These are phyloP conservation scores for Scorias spongiosa DNA, from an alignment of 2,329 filamentous ascomycete genomes.

Conservation along the genomic window DNA sequence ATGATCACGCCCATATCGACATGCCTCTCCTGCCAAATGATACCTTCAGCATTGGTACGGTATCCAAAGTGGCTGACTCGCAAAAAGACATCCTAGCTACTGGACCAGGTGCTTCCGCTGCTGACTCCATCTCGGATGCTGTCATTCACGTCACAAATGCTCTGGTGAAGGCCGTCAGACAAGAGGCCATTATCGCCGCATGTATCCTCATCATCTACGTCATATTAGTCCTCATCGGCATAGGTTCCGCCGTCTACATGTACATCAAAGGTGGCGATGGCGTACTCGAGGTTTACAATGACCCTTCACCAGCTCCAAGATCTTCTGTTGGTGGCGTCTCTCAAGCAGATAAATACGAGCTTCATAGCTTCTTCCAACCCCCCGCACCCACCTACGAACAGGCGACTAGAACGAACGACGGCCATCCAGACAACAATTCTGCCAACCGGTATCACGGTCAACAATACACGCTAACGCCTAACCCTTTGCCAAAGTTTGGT, in stretches of 20 bases:
- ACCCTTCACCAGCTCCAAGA: not conserved
- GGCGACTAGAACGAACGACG: slow-evolving; percentile 11
- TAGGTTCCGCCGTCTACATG: slow-evolving; percentile 49
- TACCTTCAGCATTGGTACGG: slow-evolving; percentile 68
- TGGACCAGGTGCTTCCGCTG: slow-evolving; percentile 50
- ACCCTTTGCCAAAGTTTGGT: slow-evolving; percentile 28
- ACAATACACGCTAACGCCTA: slow-evolving; percentile 30
- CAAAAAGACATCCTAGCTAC: slow-evolving; percentile 63
- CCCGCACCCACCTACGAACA: slow-evolving; percentile 25
- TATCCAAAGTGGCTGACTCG: slow-evolving; percentile 36
- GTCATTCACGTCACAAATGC: slow-evolving; percentile 54
- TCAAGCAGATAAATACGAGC: slow-evolving; percentile 6
- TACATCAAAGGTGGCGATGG: slow-evolving; percentile 37
- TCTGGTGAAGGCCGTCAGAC: slow-evolving; percentile 52
- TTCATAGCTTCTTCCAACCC: slow-evolving; percentile 7
- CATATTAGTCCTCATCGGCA: slow-evolving; percentile 58
- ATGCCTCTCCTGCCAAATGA: slow-evolving; percentile 67
- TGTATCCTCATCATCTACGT: slow-evolving; percentile 64
- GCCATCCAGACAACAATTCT: slow-evolving; percentile 23
- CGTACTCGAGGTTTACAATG: slow-evolving; percentile 4
- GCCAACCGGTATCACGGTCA: slow-evolving; percentile 29
- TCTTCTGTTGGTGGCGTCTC: not conserved
- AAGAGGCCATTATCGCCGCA: slow-evolving; percentile 66
- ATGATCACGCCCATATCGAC: slow-evolving; percentile 67
- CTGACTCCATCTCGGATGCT: slow-evolving; percentile 67